These are phyloP conservation scores for Erodium trifolium DNA, from an alignment of 441 rosid genomes.

Conservation along the genomic window DNA sequence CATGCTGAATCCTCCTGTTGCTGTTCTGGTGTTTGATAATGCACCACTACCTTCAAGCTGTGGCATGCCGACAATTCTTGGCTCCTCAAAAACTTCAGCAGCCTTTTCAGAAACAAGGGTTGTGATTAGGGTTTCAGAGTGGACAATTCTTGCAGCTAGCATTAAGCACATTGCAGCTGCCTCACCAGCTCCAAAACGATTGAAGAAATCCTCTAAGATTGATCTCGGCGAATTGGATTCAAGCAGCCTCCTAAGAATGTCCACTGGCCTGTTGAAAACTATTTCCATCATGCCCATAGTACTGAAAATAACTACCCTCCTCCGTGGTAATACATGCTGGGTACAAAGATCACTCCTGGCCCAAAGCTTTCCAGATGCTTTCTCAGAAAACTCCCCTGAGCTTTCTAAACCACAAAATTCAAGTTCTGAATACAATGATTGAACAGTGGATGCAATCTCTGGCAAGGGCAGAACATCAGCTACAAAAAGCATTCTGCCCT, in stretches of 20 bases:
- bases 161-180: conserved; percentile 98
- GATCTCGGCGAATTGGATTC: conserved; percentile 80
- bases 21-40: conserved; percentile 64
- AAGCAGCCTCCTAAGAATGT: conserved; percentile 77
- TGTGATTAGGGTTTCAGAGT: conserved; percentile 67
- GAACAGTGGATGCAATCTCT: conserved; percentile 66
- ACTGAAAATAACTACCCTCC: conserved; percentile 75
- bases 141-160: conserved; percentile 82
- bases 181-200: conserved; percentile 92
- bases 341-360: conserved; percentile 89
- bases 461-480: conserved; percentile 82
- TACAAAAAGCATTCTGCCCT: conserved; percentile 96
- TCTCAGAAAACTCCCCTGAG: conserved; percentile 66
- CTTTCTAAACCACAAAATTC: conserved; percentile 67
- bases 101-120: conserved; percentile 80
- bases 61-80: conserved; percentile 91
- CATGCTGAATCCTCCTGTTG: conserved; percentile 95
- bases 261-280: conserved; percentile 89
- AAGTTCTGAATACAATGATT: conserved; percentile 75
- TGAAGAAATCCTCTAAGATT: conserved; percentile 82
- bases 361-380: conserved; percentile 81
- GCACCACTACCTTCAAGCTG: conserved; percentile 81
- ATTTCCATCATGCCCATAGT: conserved; percentile 99
- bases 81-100: conserved; percentile 94
- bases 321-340: conserved; percentile 83